Percentiles rank a stretch among this genome's conserved stretches.
These are phyloP conservation scores for Alternaria hordeiaustralica DNA, from an alignment of 2,329 filamentous ascomycete genomes.

Conservation along the genomic window DNA sequence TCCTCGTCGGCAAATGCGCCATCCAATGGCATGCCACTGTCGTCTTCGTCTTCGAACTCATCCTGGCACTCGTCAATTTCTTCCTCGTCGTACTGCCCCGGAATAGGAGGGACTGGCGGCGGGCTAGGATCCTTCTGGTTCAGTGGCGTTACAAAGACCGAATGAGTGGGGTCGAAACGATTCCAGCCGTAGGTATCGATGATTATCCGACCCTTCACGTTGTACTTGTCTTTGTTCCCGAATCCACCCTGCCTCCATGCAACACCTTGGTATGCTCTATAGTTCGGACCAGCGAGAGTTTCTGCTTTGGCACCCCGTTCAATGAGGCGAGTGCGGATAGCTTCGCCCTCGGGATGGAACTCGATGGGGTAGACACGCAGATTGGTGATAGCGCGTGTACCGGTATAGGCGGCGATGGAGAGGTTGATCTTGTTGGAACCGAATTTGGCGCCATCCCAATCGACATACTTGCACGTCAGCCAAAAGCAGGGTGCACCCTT, in stretches of 20 bases:
- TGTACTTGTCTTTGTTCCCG: conserved; percentile 49
- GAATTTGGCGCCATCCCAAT: conserved; percentile 48
- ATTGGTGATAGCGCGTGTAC: conserved; percentile 52
- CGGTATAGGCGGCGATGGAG: conserved; percentile 39
- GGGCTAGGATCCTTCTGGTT: conserved; percentile 33
- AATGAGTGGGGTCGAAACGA: conserved; percentile 53
- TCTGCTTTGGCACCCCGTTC: conserved; percentile 57
- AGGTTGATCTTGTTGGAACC: conserved; percentile 40
- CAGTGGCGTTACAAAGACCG: conserved; percentile 49
- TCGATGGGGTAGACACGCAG: conserved; percentile 54
- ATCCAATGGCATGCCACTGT: conserved; percentile 22
- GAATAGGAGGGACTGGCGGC: background rate
- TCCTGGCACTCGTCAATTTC: conserved; percentile 13
- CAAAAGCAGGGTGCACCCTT: conserved; percentile 48
- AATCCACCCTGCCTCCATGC: conserved; percentile 47
- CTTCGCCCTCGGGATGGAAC: conserved; percentile 51
- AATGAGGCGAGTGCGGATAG: conserved; percentile 50
- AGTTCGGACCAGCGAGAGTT: conserved; percentile 56
- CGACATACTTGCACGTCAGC: conserved; percentile 46
- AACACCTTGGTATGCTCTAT: conserved; percentile 58
- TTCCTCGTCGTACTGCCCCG: conserved; percentile 8
- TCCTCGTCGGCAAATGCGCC: conserved; percentile 26
- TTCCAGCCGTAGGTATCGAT: conserved; percentile 62
- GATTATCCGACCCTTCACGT: conserved; percentile 57
- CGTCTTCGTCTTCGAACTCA: conserved; percentile 5